Conservation (phyloP, 441 rosid species). For the Hura crepitans region DNA sequence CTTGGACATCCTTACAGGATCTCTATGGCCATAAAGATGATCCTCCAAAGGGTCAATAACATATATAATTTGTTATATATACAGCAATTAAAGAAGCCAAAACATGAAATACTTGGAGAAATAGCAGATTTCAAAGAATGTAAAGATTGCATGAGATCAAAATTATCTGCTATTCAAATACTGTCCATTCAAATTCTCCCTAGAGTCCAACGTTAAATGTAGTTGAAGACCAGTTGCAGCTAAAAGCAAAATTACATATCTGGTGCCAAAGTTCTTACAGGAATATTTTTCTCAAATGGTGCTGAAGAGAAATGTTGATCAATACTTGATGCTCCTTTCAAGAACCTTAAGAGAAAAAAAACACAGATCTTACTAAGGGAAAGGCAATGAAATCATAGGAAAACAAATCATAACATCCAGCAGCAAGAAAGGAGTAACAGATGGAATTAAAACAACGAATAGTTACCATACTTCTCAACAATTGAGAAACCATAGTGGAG, state of each 20-base stretch:
- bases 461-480: constrained; percentile 78
- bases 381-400: constrained; percentile 8
- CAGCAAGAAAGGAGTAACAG: neutral
- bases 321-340: constrained; percentile 84
- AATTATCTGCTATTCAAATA: neutral
- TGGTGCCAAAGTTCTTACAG: constrained; percentile 73
- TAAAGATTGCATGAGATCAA: neutral
- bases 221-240: neutral
- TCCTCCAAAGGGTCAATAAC: neutral
- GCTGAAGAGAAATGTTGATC: constrained; percentile 77
- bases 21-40: constrained; percentile 1
- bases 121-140: neutral
- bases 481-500: constrained; percentile 86
- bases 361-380: constrained; percentile 9
- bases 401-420: neutral
- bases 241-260: neutral
- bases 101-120: neutral
- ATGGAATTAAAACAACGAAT: constrained; percentile 14
- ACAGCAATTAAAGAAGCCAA: neutral
- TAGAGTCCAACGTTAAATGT: neutral
- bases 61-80: neutral
- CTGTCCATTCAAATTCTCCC: neutral
- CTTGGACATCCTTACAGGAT: no score
- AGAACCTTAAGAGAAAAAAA: constrained; percentile 51
- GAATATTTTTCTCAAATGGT: constrained; percentile 75